phyloP scores from a whole-genome alignment of 768 basidiomycete species.

The Tephrocybe sp. region DNA sequence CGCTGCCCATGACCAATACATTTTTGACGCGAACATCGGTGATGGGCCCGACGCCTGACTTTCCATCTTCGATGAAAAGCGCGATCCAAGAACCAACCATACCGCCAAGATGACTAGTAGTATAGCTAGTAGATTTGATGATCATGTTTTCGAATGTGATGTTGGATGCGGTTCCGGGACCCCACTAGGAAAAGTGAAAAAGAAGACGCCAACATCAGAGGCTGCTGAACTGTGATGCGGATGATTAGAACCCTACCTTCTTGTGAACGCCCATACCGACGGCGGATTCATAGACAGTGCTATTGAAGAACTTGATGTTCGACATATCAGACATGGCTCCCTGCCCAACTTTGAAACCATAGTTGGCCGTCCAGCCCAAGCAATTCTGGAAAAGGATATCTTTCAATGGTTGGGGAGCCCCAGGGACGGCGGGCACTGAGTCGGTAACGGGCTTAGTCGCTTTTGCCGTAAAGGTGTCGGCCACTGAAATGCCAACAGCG shows the following conservation, averaged over 20 bases:
- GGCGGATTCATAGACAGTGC: slow-evolving; percentile 17
- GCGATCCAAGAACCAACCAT: slow-evolving; percentile 18
- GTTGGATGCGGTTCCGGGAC: slow-evolving; percentile 11
- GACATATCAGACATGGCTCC: slow-evolving; percentile 13
- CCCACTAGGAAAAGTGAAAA: slow-evolving; percentile 11
- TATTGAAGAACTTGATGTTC: slow-evolving; percentile 14
- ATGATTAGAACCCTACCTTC: slow-evolving; percentile 5
- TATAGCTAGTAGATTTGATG: slow-evolving; percentile 13
- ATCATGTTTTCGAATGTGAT: slow-evolving; percentile 17
- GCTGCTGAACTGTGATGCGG: not conserved
- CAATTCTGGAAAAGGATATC: slow-evolving; percentile 15
- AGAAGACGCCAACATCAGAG: not conserved
- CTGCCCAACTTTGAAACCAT: slow-evolving; percentile 20
- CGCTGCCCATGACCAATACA: slow-evolving; percentile 6
- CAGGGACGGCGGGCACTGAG: slow-evolving; percentile 8
- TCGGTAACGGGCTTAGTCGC: slow-evolving; percentile 11
- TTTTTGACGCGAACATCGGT: slow-evolving; percentile 15
- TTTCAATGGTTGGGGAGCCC: slow-evolving; percentile 4
- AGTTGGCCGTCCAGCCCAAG: slow-evolving; percentile 17
- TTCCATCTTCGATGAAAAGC: slow-evolving; percentile 15
- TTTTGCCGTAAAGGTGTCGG: slow-evolving; percentile 17
- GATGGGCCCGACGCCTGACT: slow-evolving; percentile 16
- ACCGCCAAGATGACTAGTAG: slow-evolving; percentile 14
- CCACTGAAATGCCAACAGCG: slow-evolving; percentile 10
- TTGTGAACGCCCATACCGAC: slow-evolving; percentile 19